These are phyloP conservation scores for Hirschfeldia incana DNA, from an alignment of 345 rosid species.

Conservation along the genomic window DNA sequence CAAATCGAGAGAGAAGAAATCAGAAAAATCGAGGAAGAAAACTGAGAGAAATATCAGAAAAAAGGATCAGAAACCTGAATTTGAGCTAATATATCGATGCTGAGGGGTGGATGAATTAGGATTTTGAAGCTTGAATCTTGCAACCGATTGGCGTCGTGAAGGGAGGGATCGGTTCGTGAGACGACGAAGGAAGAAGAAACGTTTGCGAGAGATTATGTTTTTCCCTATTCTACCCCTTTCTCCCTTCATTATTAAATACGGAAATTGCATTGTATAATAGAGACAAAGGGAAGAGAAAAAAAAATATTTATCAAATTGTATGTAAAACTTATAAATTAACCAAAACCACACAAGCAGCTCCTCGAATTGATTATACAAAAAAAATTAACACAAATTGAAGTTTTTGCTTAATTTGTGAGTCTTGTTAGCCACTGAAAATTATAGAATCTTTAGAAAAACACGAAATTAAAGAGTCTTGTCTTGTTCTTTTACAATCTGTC, in stretches of 20 bases:
- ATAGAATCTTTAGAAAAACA: background rate
- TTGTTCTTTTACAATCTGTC: constrained; percentile 13
- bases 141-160: constrained; percentile 10
- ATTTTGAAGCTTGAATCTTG: constrained; percentile 26
- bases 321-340: background rate
- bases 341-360: background rate
- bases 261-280: too few species aligned
- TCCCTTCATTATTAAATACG: background rate
- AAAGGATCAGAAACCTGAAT: constrained; percentile 10
- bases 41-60: background rate
- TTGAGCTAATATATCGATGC: constrained; percentile 11
- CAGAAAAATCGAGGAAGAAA: background rate
- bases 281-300: too few species aligned
- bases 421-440: background rate
- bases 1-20: background rate
- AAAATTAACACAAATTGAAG: background rate
- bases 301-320: background rate
- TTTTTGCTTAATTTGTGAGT: background rate
- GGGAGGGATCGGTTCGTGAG: constrained; percentile 19
- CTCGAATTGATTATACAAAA: background rate
- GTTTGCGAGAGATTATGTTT: constrained; percentile 1
- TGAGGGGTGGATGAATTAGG: constrained; percentile 12
- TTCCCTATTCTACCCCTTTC: constrained; percentile 13
- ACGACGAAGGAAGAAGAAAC: background rate
- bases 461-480: background rate